These are phyloP conservation scores for Geranium rotundifolium DNA, from an alignment of 345 rosid species.

Conservation along the genomic window DNA sequence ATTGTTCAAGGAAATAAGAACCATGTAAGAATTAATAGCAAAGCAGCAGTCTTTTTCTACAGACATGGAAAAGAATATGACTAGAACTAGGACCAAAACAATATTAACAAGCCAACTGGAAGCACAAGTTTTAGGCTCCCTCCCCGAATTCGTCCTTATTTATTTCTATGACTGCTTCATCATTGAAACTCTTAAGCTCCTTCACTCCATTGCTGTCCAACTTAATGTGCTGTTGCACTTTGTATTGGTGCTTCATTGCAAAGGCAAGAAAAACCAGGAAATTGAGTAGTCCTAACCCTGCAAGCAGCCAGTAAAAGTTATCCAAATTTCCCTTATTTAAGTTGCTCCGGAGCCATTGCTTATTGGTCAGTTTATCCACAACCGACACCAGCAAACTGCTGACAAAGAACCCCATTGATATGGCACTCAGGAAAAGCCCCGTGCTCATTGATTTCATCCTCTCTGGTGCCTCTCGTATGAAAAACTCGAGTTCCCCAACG, in stretches of 20 bases:
- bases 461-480: constrained; percentile 81
- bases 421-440: constrained; percentile 64
- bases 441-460: constrained; percentile 98
- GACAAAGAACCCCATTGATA: constrained; percentile 83
- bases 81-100: neutral
- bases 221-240: constrained; percentile 21
- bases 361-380: constrained; percentile 44
- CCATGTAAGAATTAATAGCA: no score
- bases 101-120: neutral
- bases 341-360: constrained; percentile 60
- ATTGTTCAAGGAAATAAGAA: no score
- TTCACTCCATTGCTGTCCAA: constrained; percentile 18
- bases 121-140: neutral
- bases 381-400: constrained; percentile 70
- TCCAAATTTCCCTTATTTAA: constrained; percentile 46
- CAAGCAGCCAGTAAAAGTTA: constrained; percentile 73
- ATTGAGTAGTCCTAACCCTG: constrained; percentile 45
- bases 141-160: neutral
- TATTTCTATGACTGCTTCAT: neutral
- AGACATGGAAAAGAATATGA: neutral
- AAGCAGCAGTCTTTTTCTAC: no score
- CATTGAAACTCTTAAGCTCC: constrained; percentile 8
- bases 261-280: constrained; percentile 43
- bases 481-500: constrained; percentile 89
- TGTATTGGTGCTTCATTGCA: constrained; percentile 61